Base-by-base conservation (phyloP, 164 flowering plant species). In the Tinospora cordifolia region DNA sequence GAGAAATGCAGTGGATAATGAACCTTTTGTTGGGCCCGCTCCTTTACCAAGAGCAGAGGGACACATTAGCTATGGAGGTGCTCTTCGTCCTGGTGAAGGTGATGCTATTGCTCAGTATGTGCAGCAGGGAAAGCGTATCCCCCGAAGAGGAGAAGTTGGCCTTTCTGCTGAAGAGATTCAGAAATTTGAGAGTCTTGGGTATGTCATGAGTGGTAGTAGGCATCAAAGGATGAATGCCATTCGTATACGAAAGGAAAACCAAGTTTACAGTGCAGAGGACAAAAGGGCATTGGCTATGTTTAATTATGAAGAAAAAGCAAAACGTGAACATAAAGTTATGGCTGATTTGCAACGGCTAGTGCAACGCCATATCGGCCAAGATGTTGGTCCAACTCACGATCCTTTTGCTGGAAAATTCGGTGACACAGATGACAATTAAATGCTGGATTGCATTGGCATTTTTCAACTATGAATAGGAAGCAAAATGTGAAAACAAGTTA, bases 141-240 rank as follows among this genome's bases (percentile, higher is more conserved):
- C 94, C 4, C 88, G 97, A 6, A 88, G 99, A 90, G 99, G 99
- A 77, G 98, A 95, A 79, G 97, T 95, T 76, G 98, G 97, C 68
- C 93, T 95, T 63, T 89, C 92, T 0, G 98, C 97, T n/a, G 98
- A 95, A 8, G 94, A 95, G 80, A 95, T 95, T 83, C 83, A 81
- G 76, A 95, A 83, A 81, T 94, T 86, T 77, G 98, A 94, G 86
- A 41, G 13, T 71, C 88, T 95, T 70, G 99, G 99, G 17, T 95
- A 91, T 87, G 99, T 92, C 74, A 92, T 95, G 98, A 95, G 97
- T 82, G 97, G 99, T 70, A 92, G 99, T 78, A 88, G 99, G 84
- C 99, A 95, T 78, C 98, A 95, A 79, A 84, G 98, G 79, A 95
- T 95, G 98, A 95, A 91, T 83, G 97, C 97, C 19, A 92, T 95